Conservation (phyloP, 345 rosid species). For the Melastoma malabathricum region DNA sequence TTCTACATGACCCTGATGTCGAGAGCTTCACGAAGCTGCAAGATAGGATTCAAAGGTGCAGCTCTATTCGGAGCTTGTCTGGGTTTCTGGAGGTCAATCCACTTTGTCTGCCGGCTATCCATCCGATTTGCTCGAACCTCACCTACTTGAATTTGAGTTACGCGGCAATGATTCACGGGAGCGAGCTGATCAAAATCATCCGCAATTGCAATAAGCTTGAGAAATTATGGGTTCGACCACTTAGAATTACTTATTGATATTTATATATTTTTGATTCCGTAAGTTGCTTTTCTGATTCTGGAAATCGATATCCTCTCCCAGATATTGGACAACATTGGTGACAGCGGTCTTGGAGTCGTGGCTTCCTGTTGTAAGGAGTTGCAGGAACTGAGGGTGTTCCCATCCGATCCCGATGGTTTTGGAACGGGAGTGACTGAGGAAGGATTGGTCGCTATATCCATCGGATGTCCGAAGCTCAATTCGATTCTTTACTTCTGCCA, state of each 20-base stretch:
- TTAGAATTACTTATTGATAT: not conserved
- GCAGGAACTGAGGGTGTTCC: constrained; percentile 84
- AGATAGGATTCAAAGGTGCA: constrained; percentile 35
- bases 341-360: constrained; percentile 66
- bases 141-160: constrained; percentile 75
- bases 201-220: constrained; percentile 58
- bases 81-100: constrained; percentile 80
- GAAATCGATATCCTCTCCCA: constrained; percentile 19
- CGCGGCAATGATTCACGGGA: constrained; percentile 57
- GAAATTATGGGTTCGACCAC: constrained; percentile 61
- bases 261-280: not conserved
- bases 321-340: constrained; percentile 91
- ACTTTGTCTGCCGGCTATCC: constrained; percentile 45
- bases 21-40: constrained; percentile 37
- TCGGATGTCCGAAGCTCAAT: constrained; percentile 74
- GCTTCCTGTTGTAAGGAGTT: constrained; percentile 74
- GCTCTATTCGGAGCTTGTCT: constrained; percentile 57
- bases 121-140: constrained; percentile 47
- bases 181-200: constrained; percentile 49
- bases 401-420: constrained; percentile 52
- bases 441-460: constrained; percentile 77
- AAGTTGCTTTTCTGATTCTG: too few relatives aligned
- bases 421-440: constrained; percentile 69
- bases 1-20: constrained; percentile 47
- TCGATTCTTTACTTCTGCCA: constrained; percentile 85